Base-by-base conservation (phyloP, 306 rosid species). In the Acacia acuminata region DNA sequence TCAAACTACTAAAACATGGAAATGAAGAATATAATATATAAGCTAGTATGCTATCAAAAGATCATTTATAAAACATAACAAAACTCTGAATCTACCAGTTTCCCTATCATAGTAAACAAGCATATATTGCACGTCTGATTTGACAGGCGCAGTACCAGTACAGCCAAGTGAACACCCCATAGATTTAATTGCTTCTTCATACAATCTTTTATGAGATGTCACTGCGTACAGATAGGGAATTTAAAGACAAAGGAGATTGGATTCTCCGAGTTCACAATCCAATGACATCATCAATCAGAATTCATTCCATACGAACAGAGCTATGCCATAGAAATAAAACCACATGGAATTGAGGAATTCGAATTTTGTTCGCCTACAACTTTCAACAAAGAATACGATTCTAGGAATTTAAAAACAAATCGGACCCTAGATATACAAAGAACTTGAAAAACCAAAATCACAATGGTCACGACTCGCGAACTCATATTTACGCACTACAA, bases 111-210 rank as follows among this genome's bases (percentile, higher is more conserved):
- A 79, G 76, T 56, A 82, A 85, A 76, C 71, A 70, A 71, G 87
- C 71, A 68, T 79, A 73, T 84, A 69, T 83, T 73, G 92, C 79
- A 78, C 90, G 84, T 92, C 85, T 83, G 91, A 84, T 65, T 84
- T 78, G 77, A 79, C 79, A 80, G 82, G 73, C 51, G 77, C 78
- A 72, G 86, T 72, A 86, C 86, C 87, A 85, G 86, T 82, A 83
- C 77, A 82, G 73, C 87, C 75, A 83, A 86, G 86, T 80, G 87
- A 81, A 84, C 82, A 89, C 84, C 88, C 87, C 91, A 90, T 87
- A 87, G 94, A 92, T 82, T 88, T 84, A 83, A 84, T 65, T 81
- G 85, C 83, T 75, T 88, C 91, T 45, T 74, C 84, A 77, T 72
- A 78, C 76, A 48, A 83, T 83, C 82, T 71, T 71, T 82, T 76